These are phyloP conservation scores for Sequoia sempervirens DNA, from an alignment of 75 land plant species.

Conservation along the genomic window DNA sequence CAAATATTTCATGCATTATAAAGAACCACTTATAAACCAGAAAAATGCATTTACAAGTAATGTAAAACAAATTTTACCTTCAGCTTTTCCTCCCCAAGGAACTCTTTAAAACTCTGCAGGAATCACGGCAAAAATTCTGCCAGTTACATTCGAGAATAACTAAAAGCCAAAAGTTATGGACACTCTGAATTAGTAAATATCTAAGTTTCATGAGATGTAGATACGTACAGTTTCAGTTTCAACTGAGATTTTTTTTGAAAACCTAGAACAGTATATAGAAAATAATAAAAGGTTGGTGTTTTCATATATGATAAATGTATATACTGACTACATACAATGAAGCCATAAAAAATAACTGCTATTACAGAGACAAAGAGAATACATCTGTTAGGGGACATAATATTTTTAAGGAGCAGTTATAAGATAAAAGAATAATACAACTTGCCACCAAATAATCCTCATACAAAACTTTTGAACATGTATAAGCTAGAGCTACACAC, in stretches of 20 bases:
- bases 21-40: background rate
- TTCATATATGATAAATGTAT: background rate
- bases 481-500: background rate
- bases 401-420: background rate
- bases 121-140: background rate
- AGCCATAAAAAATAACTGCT: background rate
- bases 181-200: background rate
- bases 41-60: conserved; percentile 1
- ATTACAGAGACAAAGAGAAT: background rate
- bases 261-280: background rate
- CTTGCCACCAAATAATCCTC: background rate
- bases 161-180: background rate
- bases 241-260: background rate
- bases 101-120: conserved; percentile 74
- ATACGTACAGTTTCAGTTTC: background rate
- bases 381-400: background rate
- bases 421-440: background rate
- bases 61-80: conserved; percentile 34
- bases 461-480: background rate
- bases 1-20: conserved; percentile 4
- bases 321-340: background rate
- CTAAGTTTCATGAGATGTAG: background rate
- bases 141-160: conserved; percentile 3
- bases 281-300: background rate
- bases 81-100: conserved; percentile 77